These are phyloP conservation scores for Phytopythium ostracodes DNA, from an alignment of 352 stramenopile species.

Conservation along the genomic window DNA sequence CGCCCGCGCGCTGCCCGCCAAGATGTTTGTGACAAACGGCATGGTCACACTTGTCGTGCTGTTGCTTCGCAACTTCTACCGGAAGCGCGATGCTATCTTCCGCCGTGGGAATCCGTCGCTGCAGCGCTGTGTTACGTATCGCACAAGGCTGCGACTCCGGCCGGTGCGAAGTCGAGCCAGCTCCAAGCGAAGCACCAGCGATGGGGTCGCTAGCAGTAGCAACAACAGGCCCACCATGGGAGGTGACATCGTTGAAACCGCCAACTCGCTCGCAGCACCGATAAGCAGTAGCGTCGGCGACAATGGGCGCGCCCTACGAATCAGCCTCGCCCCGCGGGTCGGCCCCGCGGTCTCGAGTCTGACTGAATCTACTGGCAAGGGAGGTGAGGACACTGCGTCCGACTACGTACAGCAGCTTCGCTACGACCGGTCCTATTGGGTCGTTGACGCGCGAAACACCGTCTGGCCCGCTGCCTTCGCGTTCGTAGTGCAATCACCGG, in stretches of 20 bases:
- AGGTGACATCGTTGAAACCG: neutral
- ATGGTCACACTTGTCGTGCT: neutral
- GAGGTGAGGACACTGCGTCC: neutral
- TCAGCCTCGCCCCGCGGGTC: neutral
- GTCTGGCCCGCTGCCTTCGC: conserved; percentile 3
- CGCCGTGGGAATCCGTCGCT: neutral
- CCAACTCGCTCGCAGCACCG: neutral
- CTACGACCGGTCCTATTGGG: conserved; percentile 3
- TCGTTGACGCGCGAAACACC: conserved; percentile 7
- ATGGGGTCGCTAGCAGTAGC: neutral
- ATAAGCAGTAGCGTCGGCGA: neutral
- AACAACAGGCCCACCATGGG: neutral
- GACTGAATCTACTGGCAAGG: too few species aligned
- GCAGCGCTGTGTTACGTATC: neutral
- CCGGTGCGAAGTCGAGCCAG: neutral
- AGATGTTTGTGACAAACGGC: conserved; percentile 4
- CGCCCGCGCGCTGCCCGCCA: neutral
- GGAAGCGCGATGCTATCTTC: neutral
- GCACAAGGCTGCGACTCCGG: neutral
- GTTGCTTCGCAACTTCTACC: conserved; percentile 2
- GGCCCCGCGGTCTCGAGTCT: neutral
- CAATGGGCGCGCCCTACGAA: neutral
- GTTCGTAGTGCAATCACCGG: neutral
- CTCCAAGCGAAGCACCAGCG: too few species aligned
- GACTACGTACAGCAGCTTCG: conserved; percentile 9